A percentile compares a stretch with the other conserved stretches of the same genome.
Evolutionary conservation across 2,329 filamentous ascomycete genomes (phyloP).

Genomic region (Huntiella bhutanensis): DNA sequence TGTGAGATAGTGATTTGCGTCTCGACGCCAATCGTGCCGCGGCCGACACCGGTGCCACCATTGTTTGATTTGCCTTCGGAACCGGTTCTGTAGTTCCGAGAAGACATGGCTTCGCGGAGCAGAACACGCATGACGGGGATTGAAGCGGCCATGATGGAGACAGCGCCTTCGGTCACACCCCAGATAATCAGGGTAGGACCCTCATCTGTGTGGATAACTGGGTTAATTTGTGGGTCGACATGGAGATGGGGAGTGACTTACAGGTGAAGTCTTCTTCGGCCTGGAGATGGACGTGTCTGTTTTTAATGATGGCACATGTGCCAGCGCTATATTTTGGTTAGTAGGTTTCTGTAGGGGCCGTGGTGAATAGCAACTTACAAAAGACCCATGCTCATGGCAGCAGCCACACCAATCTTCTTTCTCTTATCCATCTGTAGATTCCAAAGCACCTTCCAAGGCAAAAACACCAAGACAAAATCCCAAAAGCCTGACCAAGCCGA

Average conservation of each 20-base stretch:
- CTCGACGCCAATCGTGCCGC: background rate
- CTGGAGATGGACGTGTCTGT: background rate
- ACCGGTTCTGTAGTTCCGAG: constrained; percentile 1
- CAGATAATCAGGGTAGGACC: constrained; percentile 11
- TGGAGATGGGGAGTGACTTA: background rate
- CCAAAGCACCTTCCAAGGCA: constrained; percentile 16
- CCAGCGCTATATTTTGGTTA: constrained; percentile 2
- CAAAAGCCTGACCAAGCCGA: constrained; percentile 13
- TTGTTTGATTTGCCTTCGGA: background rate
- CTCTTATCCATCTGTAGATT: constrained; percentile 15
- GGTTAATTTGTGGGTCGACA: background rate
- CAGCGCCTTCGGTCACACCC: constrained; percentile 11
- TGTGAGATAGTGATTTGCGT: background rate
- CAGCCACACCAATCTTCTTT: constrained; percentile 15
- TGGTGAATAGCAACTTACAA: constrained; percentile 13
- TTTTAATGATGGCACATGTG: constrained; percentile 8
- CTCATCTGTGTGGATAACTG: background rate
- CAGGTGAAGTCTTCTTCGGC: constrained; percentile 7
- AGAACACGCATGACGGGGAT: constrained; percentile 10
- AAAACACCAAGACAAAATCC: constrained; percentile 14
- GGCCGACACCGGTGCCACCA: background rate
- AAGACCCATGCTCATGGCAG: constrained; percentile 16
- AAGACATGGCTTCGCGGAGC: constrained; percentile 10
- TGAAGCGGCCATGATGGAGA: constrained; percentile 13
- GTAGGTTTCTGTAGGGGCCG: background rate